Conservation (phyloP, 352 stramenopile genomes). For the Globisporangium orthogonon region DNA sequence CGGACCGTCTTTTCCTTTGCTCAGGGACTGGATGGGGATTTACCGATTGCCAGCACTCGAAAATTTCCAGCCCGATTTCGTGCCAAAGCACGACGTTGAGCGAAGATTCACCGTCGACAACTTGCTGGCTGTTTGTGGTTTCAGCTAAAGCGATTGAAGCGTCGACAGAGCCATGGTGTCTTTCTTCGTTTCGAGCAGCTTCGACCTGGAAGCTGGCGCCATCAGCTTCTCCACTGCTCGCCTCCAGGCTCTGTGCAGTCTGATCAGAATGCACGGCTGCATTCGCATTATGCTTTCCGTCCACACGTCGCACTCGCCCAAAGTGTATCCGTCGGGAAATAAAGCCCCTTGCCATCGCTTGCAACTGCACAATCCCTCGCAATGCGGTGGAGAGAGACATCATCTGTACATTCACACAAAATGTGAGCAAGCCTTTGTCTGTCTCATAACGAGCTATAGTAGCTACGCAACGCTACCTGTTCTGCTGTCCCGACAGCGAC, state of each 20-base stretch:
- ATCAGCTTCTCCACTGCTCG: background rate
- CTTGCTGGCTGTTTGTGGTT: background rate
- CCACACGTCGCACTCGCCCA: background rate
- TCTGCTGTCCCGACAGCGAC: conserved; percentile 44
- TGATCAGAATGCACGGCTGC: background rate
- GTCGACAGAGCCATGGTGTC: background rate
- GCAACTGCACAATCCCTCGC: conserved; percentile 22
- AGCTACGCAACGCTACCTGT: conserved; percentile 22
- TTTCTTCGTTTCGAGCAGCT: background rate
- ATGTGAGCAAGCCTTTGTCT: background rate
- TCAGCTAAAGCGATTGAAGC: background rate
- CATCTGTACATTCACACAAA: conserved; percentile 14
- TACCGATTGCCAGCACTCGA: conserved; percentile 15
- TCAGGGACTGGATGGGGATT: background rate
- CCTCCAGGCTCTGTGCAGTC: background rate
- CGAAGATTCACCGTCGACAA: background rate
- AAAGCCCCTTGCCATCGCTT: conserved; percentile 25
- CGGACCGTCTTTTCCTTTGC: background rate
- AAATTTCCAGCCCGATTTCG: conserved; percentile 23
- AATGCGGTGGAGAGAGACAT: conserved; percentile 22
- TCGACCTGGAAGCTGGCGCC: background rate
- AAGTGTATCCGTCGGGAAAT: conserved; percentile 9
- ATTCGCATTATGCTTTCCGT: background rate
- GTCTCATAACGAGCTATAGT: no score
- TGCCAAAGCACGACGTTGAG: background rate